Evolutionary conservation across 177 flowering plant species (phyloP).

Genomic region (Tripterygium wilfordii): DNA sequence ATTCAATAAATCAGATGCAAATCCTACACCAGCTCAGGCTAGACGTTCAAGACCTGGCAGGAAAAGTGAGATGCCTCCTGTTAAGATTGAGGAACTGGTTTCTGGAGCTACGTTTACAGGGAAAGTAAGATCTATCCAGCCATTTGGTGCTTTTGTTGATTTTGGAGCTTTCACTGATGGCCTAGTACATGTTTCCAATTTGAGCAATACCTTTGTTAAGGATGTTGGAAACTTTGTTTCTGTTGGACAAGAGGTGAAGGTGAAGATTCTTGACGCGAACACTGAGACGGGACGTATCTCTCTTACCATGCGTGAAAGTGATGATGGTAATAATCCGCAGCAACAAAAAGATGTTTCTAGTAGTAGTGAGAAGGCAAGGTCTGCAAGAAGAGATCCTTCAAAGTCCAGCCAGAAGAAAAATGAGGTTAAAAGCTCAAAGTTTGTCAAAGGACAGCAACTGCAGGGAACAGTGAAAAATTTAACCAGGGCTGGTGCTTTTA

Average conservation of each 20-base stretch:
- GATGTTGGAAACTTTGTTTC: conserved; percentile 74
- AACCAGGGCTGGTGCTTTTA: conserved; percentile 73
- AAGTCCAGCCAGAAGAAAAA: conserved; percentile 35
- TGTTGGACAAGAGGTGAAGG: conserved; percentile 94
- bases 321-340: conserved; percentile 39
- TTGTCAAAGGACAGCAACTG: conserved; percentile 70
- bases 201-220: conserved; percentile 86
- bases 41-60: conserved; percentile 48
- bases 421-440: conserved; percentile 54
- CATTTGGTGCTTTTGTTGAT: conserved; percentile 97
- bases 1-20: conserved; percentile 25
- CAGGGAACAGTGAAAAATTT: conserved; percentile 81
- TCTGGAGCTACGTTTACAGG: conserved; percentile 89
- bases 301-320: conserved; percentile 77
- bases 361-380: conserved; percentile 35
- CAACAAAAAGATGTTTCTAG: conserved; percentile 37
- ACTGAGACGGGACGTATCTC: conserved; percentile 69
- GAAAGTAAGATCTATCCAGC: conserved; percentile 88
- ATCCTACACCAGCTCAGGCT: conserved; percentile 30
- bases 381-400: conserved; percentile 31
- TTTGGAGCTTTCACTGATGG: conserved; percentile 98
- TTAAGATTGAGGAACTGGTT: conserved; percentile 76
- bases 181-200: conserved; percentile 79
- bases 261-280: conserved; percentile 73
- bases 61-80: conserved; percentile 93